A percentile compares a stretch with the other conserved stretches of the same genome.
Conservation (phyloP, 2,329 filamentous ascomycete species). For the Fusarium nanum region DNA sequence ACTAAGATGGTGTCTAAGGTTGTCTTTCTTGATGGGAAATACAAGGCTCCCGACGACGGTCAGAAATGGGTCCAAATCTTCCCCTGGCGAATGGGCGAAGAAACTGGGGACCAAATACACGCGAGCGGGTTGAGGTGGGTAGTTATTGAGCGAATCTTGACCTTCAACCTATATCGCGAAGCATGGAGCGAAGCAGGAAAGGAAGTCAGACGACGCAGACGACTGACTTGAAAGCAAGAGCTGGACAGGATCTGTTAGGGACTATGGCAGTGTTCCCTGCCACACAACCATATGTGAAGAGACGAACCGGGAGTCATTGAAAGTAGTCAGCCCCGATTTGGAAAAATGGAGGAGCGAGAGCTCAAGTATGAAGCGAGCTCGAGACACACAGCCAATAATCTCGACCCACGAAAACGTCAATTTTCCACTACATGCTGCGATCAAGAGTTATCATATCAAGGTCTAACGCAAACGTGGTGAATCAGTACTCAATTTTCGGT, state of each 20-base stretch:
- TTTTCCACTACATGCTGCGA: neutral
- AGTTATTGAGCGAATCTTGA: conserved; percentile 53
- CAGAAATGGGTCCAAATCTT: conserved; percentile 50
- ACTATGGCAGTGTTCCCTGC: neutral
- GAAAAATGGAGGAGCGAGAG: neutral
- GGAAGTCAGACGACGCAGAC: conserved; percentile 37
- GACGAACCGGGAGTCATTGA: neutral
- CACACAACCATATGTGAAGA: neutral
- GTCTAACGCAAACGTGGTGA: neutral
- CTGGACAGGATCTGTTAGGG: neutral
- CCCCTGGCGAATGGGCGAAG: conserved; percentile 49
- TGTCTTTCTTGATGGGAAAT: conserved; percentile 52
- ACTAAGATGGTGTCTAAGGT: conserved; percentile 55
- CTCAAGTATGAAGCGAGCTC: neutral
- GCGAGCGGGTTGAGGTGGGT: conserved; percentile 54
- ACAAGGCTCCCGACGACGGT: conserved; percentile 43
- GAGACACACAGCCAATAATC: neutral
- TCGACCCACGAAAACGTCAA: neutral
- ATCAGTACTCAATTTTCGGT: neutral
- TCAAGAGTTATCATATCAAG: neutral
- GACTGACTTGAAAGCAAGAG: conserved; percentile 8
- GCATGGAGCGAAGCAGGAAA: conserved; percentile 47
- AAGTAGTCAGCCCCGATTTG: neutral
- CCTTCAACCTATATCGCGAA: conserved; percentile 53
- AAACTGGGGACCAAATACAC: conserved; percentile 42